Conservation (phyloP, 2,329 filamentous ascomycete genomes). For the Stagonosporopsis chrysanthemi region DNA sequence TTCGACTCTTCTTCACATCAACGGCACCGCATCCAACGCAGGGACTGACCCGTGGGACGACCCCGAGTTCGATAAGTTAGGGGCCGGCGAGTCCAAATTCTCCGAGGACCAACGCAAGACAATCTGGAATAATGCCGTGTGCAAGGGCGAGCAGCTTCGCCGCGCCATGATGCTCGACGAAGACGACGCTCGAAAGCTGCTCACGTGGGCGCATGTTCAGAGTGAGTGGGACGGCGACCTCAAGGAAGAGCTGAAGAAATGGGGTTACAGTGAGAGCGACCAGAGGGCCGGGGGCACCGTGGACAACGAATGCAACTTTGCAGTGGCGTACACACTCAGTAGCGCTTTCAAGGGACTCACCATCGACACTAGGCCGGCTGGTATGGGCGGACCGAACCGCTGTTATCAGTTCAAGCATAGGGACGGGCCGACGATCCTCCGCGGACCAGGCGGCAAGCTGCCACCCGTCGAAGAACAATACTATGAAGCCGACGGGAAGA, state of each 20-base stretch:
- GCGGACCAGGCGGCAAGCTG: background rate
- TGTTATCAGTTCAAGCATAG: conserved; percentile 16
- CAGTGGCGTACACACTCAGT: background rate
- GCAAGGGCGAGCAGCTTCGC: conserved; percentile 15
- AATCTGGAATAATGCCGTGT: conserved; percentile 46
- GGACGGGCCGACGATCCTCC: conserved; percentile 1
- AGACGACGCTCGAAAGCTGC: conserved; percentile 7
- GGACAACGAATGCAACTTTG: conserved; percentile 4
- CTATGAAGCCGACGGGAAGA: conserved; percentile 10
- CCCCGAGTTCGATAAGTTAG: background rate
- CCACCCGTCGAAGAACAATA: conserved; percentile 8
- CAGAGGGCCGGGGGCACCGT: background rate
- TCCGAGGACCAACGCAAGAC: background rate
- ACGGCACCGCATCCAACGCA: background rate
- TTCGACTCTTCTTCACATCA: background rate
- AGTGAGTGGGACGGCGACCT: conserved; percentile 18
- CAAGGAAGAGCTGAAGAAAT: conserved; percentile 12
- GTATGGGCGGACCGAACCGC: conserved; percentile 15
- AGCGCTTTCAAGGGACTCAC: conserved; percentile 4
- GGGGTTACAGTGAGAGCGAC: conserved; percentile 15
- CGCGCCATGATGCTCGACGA: conserved; percentile 19
- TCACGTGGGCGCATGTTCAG: conserved; percentile 6
- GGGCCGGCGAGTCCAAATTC: background rate
- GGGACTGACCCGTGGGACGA: background rate
- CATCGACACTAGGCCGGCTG: conserved; percentile 5